Evolutionary conservation across 192 early-diverging fungal genomes (phyloP).

Genomic region (Gamsiella multidivaricata): DNA sequence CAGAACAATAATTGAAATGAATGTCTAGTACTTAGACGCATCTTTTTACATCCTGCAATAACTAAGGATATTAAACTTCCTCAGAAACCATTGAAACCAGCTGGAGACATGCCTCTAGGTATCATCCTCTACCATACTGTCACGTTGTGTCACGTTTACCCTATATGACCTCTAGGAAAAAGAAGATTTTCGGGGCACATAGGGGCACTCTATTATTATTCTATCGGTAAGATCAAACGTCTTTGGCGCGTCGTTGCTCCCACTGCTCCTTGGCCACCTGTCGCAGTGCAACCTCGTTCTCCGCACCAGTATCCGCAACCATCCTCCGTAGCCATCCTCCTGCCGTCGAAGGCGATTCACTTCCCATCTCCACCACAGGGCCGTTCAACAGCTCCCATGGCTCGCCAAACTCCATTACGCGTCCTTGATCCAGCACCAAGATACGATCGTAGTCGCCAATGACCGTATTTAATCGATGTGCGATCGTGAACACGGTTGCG

Average conservation of each 20-base stretch:
- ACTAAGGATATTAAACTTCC: too few species aligned
- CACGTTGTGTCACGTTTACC: too few species aligned
- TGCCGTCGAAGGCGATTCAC: neutral
- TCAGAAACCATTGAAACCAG: too few species aligned
- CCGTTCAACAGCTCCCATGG: constrained; percentile 69
- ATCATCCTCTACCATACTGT: too few species aligned
- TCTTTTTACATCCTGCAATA: too few species aligned
- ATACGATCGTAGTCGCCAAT: constrained; percentile 71
- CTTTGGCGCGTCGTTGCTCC: constrained; percentile 21
- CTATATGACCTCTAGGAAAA: too few species aligned
- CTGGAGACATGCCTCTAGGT: too few species aligned
- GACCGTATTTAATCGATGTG: constrained; percentile 63
- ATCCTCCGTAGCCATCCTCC: constrained; percentile 42
- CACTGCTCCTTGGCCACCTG: constrained; percentile 45
- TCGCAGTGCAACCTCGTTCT: constrained; percentile 36
- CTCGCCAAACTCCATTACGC: constrained; percentile 76
- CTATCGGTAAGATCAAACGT: too few species aligned
- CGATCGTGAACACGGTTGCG: constrained; percentile 63
- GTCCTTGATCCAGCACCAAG: constrained; percentile 81
- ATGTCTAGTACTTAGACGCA: too few species aligned
- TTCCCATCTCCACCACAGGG: constrained; percentile 14
- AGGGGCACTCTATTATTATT: too few species aligned
- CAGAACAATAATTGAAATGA: too few species aligned
- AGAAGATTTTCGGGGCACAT: too few species aligned
- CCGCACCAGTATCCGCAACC: constrained; percentile 50